phyloP scores from a whole-genome alignment of 1,284 basidiomycete genomes.

The Cutaneotrichosporon sp. region DNA sequence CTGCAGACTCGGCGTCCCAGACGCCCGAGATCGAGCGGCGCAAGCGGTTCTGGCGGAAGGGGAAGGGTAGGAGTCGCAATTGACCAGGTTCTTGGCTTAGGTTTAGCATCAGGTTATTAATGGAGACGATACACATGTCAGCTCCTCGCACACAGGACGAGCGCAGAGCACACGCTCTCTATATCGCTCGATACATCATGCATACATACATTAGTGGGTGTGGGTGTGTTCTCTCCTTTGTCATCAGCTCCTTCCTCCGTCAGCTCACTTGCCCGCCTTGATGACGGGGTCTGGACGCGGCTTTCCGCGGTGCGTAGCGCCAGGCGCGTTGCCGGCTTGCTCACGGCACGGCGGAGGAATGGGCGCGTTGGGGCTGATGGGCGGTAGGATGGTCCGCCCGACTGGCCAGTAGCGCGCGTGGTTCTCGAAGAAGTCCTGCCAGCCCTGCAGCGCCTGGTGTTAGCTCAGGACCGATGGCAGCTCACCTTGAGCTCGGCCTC shows the following conservation, averaged over 20 bases:
- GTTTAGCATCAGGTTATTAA: too few relatives aligned
- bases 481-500: constrained; percentile 69
- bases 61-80: not conserved
- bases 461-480: not conserved
- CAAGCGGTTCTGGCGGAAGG: not conserved
- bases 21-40: not conserved
- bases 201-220: constrained; percentile 7
- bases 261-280: constrained; percentile 69
- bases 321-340: constrained; percentile 58
- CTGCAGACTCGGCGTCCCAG: not conserved
- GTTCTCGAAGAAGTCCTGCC: constrained; percentile 83
- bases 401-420: constrained; percentile 75
- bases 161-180: not conserved
- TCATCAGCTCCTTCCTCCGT: not conserved
- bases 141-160: too few relatives aligned
- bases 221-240: constrained; percentile 66
- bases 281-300: constrained; percentile 60
- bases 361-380: constrained; percentile 75
- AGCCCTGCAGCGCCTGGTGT: constrained; percentile 68
- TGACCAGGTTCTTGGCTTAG: not conserved
- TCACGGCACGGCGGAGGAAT: constrained; percentile 76
- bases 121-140: too few relatives aligned
- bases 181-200: not conserved
- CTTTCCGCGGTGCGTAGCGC: constrained; percentile 56
- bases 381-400: constrained; percentile 58